Evolutionary conservation across 2,329 filamentous ascomycete genomes (phyloP).

Genomic region (Colletotrichum cereale): DNA sequence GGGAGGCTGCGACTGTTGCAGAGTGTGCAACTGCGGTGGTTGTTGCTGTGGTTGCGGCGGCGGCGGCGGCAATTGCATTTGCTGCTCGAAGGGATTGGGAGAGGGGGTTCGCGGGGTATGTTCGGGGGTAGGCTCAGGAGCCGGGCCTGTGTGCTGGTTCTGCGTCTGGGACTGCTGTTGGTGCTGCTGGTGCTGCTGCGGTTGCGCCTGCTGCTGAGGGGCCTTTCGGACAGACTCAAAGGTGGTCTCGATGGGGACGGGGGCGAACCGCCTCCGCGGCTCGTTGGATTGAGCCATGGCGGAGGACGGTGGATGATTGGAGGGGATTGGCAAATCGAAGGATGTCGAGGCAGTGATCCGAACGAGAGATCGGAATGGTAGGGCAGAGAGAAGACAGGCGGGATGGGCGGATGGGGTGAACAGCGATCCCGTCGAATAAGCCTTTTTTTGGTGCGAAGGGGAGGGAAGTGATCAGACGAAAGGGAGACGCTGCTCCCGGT

Average conservation of each 20-base stretch:
- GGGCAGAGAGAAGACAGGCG: conserved; percentile 11
- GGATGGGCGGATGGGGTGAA: conserved; percentile 9
- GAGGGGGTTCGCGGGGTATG: conserved; percentile 64
- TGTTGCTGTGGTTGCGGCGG: conserved; percentile 10
- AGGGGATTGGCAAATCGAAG: neutral
- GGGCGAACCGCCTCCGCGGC: conserved; percentile 71
- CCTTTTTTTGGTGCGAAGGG: conserved; percentile 31
- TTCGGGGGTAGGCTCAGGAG: conserved; percentile 69
- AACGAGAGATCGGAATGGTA: conserved; percentile 25
- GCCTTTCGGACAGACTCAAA: conserved; percentile 67
- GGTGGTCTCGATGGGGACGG: conserved; percentile 80
- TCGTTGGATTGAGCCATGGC: conserved; percentile 56
- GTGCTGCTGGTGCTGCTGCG: conserved; percentile 39
- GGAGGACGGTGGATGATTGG: conserved; percentile 21
- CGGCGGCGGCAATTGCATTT: conserved; percentile 39
- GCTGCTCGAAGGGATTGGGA: conserved; percentile 47
- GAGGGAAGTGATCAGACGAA: conserved; percentile 34
- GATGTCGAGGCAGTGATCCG: conserved; percentile 6
- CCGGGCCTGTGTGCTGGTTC: conserved; percentile 56
- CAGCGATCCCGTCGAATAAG: conserved; percentile 6
- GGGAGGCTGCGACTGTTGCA: conserved; percentile 41
- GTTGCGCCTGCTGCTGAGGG: conserved; percentile 34
- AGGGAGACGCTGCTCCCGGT: conserved; percentile 24
- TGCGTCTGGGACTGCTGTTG: conserved; percentile 28
- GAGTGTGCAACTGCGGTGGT: conserved; percentile 62